Conservation (phyloP, 495 filamentous ascomycete genomes). For the Evansstolkia leycettana region DNA sequence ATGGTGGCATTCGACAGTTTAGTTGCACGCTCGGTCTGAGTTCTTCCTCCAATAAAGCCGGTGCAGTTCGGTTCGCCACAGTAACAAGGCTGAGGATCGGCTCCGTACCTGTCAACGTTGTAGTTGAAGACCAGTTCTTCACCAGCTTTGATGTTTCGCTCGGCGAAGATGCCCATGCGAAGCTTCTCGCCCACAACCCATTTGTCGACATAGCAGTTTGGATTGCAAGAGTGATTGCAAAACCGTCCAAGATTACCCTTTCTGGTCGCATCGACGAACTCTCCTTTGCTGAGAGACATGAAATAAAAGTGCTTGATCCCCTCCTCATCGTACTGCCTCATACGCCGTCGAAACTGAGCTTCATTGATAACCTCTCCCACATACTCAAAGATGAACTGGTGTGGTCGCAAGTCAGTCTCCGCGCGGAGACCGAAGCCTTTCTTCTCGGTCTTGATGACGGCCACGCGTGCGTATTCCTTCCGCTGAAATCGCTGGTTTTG, state of each 20-base stretch:
- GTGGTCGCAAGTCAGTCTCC: slow-evolving; percentile 57
- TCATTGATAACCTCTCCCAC: slow-evolving; percentile 98
- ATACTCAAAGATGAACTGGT: slow-evolving; percentile 96
- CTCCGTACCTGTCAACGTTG: slow-evolving; percentile 96
- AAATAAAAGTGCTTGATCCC: slow-evolving; percentile 99
- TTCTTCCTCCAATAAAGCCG: slow-evolving; percentile 93
- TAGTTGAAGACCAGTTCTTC: slow-evolving; percentile 99
- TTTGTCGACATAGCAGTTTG: slow-evolving; percentile 98
- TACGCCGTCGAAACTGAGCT: slow-evolving; percentile 70
- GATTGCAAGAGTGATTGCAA: slow-evolving; percentile 98
- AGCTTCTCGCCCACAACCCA: slow-evolving; percentile 98
- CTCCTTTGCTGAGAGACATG: slow-evolving; percentile 93
- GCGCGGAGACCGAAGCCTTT: slow-evolving; percentile 90
- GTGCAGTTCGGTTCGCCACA: slow-evolving; percentile 92
- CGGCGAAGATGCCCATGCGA: slow-evolving; percentile 97
- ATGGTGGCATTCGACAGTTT: slow-evolving; percentile 84
- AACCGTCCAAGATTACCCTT: slow-evolving; percentile 93
- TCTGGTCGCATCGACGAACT: slow-evolving; percentile 97
- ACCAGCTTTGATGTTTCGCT: slow-evolving; percentile 71
- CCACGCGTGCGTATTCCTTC: slow-evolving; percentile 78
- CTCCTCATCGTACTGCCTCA: slow-evolving; percentile 83
- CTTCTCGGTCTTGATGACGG: slow-evolving; percentile 94
- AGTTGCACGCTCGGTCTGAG: slow-evolving; percentile 89
- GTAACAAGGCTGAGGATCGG: slow-evolving; percentile 92
- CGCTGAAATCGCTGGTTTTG: slow-evolving; percentile 94